Base-by-base conservation (phyloP, 2,329 filamentous ascomycete species). In the Pseudophaeomoniella oleicola region DNA sequence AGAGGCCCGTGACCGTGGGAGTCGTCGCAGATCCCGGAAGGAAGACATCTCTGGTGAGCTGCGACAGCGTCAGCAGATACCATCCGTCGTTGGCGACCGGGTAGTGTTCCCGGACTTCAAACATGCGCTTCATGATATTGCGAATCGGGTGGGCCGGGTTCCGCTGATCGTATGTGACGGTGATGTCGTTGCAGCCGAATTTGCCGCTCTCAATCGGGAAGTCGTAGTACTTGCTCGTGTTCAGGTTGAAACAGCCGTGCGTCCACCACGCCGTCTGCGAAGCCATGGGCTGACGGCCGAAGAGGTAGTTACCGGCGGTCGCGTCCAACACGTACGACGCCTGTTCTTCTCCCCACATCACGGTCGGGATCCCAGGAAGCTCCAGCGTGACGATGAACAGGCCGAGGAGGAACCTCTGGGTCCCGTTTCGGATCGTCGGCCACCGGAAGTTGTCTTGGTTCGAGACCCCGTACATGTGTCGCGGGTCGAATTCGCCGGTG, bases 361-460 rank as follows among this genome's bases (percentile, higher is more conserved):
- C 50, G 31, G 66, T 47, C 0, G 69, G 63, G 16, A 69, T 64
- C 29, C 68, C 68, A 2, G 68, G 67, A 50, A 71, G 57, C 15
- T 66, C 47, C 22, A 71, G 42, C 1, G 64, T 66, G 4, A 63
- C 63, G 33, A 72, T 53, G 47, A 66, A 70, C 6, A 63, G 56
- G 6, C 60, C 67, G 10, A 71, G 54, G n/a, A 70, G 49, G 47
- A 67, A 62, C 17, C 62, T 57, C 43, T 68, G 54, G 1, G 62
- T 67, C 5, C 67, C 67, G 38, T 69, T 62, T 15, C 52, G 53
- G 13, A 71, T 50, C 14, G 64, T 62, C 4, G 67, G 67, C 67
- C 68, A 72, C 35, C 67, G 57, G 44, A 72, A 64, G 5, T 71
- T 65, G 43, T 72, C 69, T 49, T 72, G 69, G 44, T 72, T 72